Conservation (phyloP, 1,139 yeast genomes). For the Magnusiomyces clavatus region DNA sequence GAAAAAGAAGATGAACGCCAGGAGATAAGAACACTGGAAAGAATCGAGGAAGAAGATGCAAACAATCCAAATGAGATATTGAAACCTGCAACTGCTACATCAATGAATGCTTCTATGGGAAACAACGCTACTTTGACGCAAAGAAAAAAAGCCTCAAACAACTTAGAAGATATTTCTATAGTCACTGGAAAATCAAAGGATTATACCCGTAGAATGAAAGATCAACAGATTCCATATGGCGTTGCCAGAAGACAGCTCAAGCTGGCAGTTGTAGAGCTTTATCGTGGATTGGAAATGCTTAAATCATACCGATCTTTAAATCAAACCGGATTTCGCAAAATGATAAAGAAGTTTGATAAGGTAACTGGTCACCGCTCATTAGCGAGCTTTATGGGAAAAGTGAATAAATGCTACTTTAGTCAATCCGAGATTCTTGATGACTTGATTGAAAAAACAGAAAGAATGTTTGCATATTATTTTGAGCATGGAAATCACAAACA, state of each 20-base stretch:
- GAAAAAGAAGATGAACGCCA: background rate
- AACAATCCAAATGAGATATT: too few relatives aligned
- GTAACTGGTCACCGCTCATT: constrained; percentile 46
- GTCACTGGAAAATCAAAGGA: constrained; percentile 3
- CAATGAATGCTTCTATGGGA: too few relatives aligned
- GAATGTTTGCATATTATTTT: constrained; percentile 56
- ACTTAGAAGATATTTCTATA: too few relatives aligned
- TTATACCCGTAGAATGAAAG: constrained; percentile 14
- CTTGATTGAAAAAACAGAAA: constrained; percentile 55
- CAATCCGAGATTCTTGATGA: constrained; percentile 62
- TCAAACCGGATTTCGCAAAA: constrained; percentile 81
- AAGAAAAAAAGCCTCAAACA: too few relatives aligned
- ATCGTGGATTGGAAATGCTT: constrained; percentile 69
- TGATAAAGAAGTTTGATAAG: constrained; percentile 85
- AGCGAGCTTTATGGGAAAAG: constrained; percentile 49
- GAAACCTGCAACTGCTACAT: too few relatives aligned
- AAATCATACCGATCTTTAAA: constrained; percentile 71
- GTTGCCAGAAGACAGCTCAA: constrained; percentile 71
- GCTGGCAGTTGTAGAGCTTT: constrained; percentile 70
- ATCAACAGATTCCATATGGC: constrained; percentile 39
- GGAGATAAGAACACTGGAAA: too few relatives aligned
- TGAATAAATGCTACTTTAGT: constrained; percentile 49
- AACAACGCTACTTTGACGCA: too few relatives aligned
- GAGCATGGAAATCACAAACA: constrained; percentile 67
- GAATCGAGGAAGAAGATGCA: too few relatives aligned